phyloP scores from a whole-genome alignment of 441 rosid species.

The Rhodomyrtus psidioides region DNA sequence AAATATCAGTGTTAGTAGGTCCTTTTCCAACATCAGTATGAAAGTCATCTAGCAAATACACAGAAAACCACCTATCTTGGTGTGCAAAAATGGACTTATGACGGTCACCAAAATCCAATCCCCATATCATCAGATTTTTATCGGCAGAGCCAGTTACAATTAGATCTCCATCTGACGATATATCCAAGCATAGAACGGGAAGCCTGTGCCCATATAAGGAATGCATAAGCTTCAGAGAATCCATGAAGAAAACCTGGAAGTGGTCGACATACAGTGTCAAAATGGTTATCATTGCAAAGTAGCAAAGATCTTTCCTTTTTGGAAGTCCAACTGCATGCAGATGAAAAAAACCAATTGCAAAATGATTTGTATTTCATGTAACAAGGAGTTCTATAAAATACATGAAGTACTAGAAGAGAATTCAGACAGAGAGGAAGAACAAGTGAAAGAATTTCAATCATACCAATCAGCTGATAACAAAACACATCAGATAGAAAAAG shows the following conservation, averaged over 20 bases:
- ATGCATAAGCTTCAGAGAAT: constrained; percentile 78
- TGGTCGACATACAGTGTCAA: not conserved
- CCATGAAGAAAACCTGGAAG: constrained; percentile 82
- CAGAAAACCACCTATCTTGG: constrained; percentile 52
- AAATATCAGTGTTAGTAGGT: constrained; percentile 18
- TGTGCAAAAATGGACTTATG: constrained; percentile 97
- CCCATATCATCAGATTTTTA: constrained; percentile 96
- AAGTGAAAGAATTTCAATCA: not conserved
- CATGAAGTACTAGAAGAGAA: not conserved
- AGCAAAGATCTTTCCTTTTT: not conserved
- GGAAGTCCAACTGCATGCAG: constrained; percentile 1
- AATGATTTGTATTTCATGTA: not conserved
- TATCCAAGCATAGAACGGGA: constrained; percentile 91
- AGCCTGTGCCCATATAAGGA: constrained; percentile 88
- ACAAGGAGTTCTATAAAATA: not conserved
- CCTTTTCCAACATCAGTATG: not conserved
- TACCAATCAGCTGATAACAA: not conserved
- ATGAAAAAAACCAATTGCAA: not conserved
- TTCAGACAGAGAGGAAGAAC: not conserved
- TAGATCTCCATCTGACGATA: constrained; percentile 93
- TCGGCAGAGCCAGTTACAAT: constrained; percentile 94
- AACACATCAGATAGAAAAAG: not conserved
- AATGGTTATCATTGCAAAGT: not conserved
- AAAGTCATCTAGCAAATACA: not conserved
- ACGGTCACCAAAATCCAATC: constrained; percentile 96